Base-by-base conservation (phyloP, 208 protist genomes). In the Trypanosoma cruzi region DNA sequence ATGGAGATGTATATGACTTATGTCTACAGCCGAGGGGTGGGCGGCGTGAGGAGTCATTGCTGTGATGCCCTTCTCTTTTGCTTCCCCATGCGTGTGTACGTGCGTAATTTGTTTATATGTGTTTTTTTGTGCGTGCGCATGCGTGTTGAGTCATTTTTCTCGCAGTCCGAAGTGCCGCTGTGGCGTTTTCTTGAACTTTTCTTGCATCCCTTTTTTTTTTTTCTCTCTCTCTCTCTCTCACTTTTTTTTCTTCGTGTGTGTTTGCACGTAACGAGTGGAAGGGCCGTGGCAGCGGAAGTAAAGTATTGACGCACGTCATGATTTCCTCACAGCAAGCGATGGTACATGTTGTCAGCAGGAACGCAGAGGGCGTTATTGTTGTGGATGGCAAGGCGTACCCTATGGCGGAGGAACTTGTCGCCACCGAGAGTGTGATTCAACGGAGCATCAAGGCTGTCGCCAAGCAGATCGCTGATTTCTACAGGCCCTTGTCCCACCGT, bases 351-450 rank as follows among this genome's bases (percentile, higher is more conserved):
- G 72, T 79, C 7, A 70, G 57, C 69, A 73, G 64, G 22, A 76
- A 75, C 36, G 52, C 64, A n/a, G 36, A 86, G 13, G 87, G 84
- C 60, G 77, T 83, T 29, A 67, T 96, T 31, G 72, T 65, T 49
- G 86, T 96, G 34, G 83, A 93, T 68, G 88, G 81, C 49, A 77
- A 77, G n/a, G 59, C 65, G 26, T 96, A 96, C 79, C 86, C 90
- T 5, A 93, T 96, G 86, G 90, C 90, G 0, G 73, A 75, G 5
- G 48, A 55, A 8, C 71, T 90, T 26, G 76, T 97, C 13, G 90
- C 89, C 40, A 93, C 86, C 5, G 88, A 95, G 75, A 60, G 77
- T 11, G 46, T 64, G 8, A 96, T 97, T 50, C 85, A 95, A 32
- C 32, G 48, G 10, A 48, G 50, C 18, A 86, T 97, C 36, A 77